phyloP scores from a whole-genome alignment of 352 stramenopile species.

The Elongisporangium prolatum region DNA sequence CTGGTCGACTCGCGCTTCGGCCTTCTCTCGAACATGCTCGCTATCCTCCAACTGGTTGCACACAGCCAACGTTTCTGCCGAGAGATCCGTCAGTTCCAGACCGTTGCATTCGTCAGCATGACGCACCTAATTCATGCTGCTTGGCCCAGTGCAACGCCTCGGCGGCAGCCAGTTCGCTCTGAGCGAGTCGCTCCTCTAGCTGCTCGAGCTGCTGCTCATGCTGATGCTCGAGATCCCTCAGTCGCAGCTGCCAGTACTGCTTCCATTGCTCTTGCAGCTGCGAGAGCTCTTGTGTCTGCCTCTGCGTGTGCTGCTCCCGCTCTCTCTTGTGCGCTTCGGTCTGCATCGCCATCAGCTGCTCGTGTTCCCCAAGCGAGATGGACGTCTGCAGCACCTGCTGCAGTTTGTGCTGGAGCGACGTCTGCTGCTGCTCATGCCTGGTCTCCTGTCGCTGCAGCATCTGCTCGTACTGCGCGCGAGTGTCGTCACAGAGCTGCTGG shows the following conservation, averaged over 20 bases:
- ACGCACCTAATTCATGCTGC: background rate
- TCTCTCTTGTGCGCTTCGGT: constrained; percentile 18
- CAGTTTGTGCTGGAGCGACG: constrained; percentile 30
- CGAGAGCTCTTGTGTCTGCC: constrained; percentile 20
- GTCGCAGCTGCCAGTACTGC: constrained; percentile 19
- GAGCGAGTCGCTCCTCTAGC: constrained; percentile 1
- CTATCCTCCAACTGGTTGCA: constrained; percentile 8
- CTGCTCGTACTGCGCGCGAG: constrained; percentile 45
- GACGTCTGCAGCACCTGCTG: constrained; percentile 38
- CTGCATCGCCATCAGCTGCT: constrained; percentile 27
- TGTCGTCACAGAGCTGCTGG: constrained; percentile 50
- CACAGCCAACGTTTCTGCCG: constrained; percentile 3
- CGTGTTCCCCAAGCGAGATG: constrained; percentile 49
- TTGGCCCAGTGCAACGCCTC: background rate
- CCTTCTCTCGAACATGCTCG: constrained; percentile 6
- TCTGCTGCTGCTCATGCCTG: constrained; percentile 37
- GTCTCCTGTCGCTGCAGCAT: constrained; percentile 35
- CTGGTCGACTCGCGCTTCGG: constrained; percentile 21
- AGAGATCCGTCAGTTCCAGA: background rate
- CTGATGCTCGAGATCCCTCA: constrained; percentile 13
- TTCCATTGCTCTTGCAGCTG: constrained; percentile 20
- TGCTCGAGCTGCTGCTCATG: constrained; percentile 9
- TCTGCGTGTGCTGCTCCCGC: constrained; percentile 12
- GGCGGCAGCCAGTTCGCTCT: background rate
- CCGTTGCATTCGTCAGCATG: background rate